Conservation (phyloP, 768 basidiomycete species). For the Mycena polygramma region DNA sequence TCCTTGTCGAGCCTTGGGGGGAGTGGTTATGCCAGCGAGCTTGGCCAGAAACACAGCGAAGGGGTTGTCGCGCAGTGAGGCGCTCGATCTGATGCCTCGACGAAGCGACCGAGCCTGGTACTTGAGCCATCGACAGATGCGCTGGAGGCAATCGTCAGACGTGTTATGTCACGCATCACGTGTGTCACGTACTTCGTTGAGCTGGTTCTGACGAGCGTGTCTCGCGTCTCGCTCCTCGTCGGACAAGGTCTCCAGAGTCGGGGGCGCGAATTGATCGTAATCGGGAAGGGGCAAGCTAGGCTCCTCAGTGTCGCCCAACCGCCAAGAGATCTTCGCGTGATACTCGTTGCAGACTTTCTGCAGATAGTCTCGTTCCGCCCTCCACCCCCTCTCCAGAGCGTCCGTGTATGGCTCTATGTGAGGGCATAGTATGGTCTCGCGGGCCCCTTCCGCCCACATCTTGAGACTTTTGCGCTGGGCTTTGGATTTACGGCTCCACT, state of each 20-base stretch:
- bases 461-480: neutral
- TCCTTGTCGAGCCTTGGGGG: slow-evolving; percentile 13
- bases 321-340: slow-evolving; percentile 3
- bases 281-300: neutral
- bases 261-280: neutral
- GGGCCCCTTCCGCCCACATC: slow-evolving; percentile 9
- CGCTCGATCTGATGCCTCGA: neutral
- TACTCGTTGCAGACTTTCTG: too few relatives aligned
- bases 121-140: too few relatives aligned
- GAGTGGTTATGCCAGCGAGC: neutral
- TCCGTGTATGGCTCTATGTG: too few relatives aligned
- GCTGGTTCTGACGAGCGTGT: neutral
- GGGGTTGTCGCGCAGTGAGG: neutral
- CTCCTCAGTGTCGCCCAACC: slow-evolving; percentile 3
- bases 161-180: neutral
- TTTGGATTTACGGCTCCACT: slow-evolving; percentile 8
- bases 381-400: too few relatives aligned
- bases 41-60: slow-evolving; percentile 11
- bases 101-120: slow-evolving; percentile 1
- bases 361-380: too few relatives aligned
- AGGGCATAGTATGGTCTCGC: too few relatives aligned
- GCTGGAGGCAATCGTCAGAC: neutral
- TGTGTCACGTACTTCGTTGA: slow-evolving; percentile 2
- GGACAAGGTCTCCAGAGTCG: neutral
- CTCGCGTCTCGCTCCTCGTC: too few relatives aligned